phyloP scores from a whole-genome alignment of 176 grass and related monocot genomes.

The Miscanthus lutarioriparius region DNA sequence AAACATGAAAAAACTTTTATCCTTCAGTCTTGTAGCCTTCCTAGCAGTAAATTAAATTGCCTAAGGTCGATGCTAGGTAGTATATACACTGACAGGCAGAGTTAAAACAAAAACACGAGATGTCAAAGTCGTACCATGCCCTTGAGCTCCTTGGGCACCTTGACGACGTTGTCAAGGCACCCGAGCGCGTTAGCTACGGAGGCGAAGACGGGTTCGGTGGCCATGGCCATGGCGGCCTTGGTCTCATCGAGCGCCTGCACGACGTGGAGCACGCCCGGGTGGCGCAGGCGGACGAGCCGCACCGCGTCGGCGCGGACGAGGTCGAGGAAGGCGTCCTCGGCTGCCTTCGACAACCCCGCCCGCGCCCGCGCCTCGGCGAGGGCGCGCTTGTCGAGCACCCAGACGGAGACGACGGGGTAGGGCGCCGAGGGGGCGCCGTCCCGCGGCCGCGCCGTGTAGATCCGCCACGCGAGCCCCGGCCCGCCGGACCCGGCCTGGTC shows the following conservation, averaged over 20 bases:
- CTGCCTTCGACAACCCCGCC: constrained; percentile 78
- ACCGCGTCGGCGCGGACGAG: constrained; percentile 85
- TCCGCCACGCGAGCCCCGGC: constrained; percentile 78
- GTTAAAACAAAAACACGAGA: background rate
- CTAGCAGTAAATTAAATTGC: constrained; percentile 13
- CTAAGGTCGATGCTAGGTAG: background rate
- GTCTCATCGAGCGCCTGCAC: constrained; percentile 98
- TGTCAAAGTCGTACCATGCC: constrained; percentile 64
- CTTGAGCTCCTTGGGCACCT: constrained; percentile 93
- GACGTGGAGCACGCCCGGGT: constrained; percentile 96
- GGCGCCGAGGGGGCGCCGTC: constrained; percentile 73
- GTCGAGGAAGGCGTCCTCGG: constrained; percentile 89
- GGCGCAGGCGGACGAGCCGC: constrained; percentile 83
- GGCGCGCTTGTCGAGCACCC: constrained; percentile 95
- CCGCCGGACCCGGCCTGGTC: constrained; percentile 84
- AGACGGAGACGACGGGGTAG: constrained; percentile 93
- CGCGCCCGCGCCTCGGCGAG: constrained; percentile 67
- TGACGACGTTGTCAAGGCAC: constrained; percentile 71
- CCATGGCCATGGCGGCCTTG: constrained; percentile 99
- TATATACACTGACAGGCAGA: background rate
- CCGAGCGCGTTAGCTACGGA: constrained; percentile 86
- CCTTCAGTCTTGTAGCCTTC: background rate
- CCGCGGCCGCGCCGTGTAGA: constrained; percentile 76
- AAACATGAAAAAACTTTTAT: constrained; percentile 4
- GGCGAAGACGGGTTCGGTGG: constrained; percentile 83